Evolutionary conservation across 1,284 basidiomycete species (phyloP).

Genomic region (Sporisorium sorghi): DNA sequence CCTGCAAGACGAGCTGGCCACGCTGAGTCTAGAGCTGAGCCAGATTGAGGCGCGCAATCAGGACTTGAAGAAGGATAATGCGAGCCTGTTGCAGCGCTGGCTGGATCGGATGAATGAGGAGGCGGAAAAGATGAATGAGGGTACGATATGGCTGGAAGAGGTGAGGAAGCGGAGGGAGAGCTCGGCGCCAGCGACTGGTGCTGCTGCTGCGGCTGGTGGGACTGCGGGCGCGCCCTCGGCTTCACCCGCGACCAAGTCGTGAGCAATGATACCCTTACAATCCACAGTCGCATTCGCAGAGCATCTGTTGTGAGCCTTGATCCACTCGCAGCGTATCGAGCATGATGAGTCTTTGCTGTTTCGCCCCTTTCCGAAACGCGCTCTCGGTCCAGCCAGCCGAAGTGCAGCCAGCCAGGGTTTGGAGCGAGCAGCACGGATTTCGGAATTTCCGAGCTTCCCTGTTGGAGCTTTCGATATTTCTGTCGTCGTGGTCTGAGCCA

Average conservation of each 20-base stretch:
- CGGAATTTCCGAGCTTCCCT: constrained; percentile 21
- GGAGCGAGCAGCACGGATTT: constrained; percentile 20
- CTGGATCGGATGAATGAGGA: constrained; percentile 80
- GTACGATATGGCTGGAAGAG: constrained; percentile 52
- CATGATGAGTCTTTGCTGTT: not conserved
- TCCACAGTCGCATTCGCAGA: not conserved
- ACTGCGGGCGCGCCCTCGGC: not conserved
- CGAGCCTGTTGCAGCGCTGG: constrained; percentile 82
- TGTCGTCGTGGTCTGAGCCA: not conserved
- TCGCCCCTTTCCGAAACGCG: not conserved
- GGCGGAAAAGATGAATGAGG: constrained; percentile 92
- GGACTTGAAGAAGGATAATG: constrained; percentile 88
- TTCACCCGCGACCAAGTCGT: constrained; percentile 2
- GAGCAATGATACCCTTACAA: constrained; percentile 18
- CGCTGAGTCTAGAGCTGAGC: constrained; percentile 76
- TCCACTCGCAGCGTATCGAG: too few relatives aligned
- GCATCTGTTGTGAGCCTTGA: not conserved
- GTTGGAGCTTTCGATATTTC: not conserved
- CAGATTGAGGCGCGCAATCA: constrained; percentile 88
- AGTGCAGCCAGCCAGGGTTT: constrained; percentile 8
- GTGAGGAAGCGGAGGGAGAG: constrained; percentile 40
- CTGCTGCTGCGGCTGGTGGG: not conserved
- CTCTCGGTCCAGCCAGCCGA: constrained; percentile 2
- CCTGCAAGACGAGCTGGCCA: constrained; percentile 79
- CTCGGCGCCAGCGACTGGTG: constrained; percentile 7